phyloP scores from a whole-genome alignment of 2,329 filamentous ascomycete genomes.

The Sclerotinia glacialis region DNA sequence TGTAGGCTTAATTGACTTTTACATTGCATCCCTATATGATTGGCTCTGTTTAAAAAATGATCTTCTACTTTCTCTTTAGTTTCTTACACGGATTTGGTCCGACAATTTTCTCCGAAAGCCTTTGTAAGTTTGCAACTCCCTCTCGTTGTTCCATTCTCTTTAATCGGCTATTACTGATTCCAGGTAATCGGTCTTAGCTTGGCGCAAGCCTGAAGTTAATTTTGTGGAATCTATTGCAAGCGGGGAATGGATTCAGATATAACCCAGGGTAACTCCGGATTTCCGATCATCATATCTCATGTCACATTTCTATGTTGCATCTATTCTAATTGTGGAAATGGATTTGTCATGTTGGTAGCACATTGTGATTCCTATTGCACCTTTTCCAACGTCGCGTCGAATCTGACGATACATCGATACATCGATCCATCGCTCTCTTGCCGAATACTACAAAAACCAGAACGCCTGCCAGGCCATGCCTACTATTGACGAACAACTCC shows the following conservation, averaged over 20 bases:
- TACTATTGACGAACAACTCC: background rate
- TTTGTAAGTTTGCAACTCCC: background rate
- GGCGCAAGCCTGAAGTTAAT: background rate
- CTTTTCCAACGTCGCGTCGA: background rate
- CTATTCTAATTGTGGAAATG: background rate
- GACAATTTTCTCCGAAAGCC: background rate
- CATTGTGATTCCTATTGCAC: background rate
- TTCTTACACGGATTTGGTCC: background rate
- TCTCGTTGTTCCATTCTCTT: background rate
- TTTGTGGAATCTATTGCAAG: background rate
- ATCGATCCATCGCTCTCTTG: background rate
- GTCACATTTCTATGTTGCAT: slow-evolving; percentile 6
- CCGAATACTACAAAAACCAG: background rate
- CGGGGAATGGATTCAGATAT: background rate
- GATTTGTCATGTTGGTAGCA: background rate
- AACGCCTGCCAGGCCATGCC: background rate
- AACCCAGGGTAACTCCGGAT: background rate
- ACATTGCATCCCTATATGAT: background rate
- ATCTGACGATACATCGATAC: background rate
- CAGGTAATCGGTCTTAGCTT: background rate
- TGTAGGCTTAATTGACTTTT: background rate
- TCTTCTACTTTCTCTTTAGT: background rate
- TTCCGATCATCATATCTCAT: background rate
- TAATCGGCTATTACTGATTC: background rate
- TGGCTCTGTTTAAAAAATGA: background rate